phyloP scores from a whole-genome alignment of 129 eudicot genomes.

The Artemisia argyi region DNA sequence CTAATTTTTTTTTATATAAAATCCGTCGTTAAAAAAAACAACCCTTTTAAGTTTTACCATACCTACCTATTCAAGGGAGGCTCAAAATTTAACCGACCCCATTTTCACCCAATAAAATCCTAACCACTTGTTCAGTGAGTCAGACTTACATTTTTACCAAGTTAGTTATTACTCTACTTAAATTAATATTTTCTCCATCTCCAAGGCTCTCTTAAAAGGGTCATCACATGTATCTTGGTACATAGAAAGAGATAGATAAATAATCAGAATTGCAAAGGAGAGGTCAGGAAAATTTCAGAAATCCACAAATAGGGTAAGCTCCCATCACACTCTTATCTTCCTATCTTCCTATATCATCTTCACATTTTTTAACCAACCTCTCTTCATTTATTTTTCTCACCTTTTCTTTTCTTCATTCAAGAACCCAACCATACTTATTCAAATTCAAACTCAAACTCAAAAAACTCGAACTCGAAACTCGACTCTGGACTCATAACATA shows the following conservation, averaged over 20 bases:
- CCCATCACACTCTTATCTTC: conserved; percentile 65
- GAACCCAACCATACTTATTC: not conserved
- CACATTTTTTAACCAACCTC: not conserved
- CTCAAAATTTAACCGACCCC: no score
- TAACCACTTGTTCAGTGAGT: no score
- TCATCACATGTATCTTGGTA: conserved; percentile 53
- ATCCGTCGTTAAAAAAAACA: no score
- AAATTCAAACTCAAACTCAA: no score
- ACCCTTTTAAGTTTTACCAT: no score
- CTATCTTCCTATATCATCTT: conserved; percentile 34
- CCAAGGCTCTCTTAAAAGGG: conserved; percentile 45
- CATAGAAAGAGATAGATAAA: conserved; percentile 29
- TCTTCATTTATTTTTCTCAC: conserved; percentile 21
- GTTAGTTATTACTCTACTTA: not conserved
- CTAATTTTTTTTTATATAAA: no score
- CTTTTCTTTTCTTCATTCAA: conserved; percentile 21
- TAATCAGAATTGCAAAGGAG: conserved; percentile 45
- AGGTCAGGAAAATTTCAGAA: conserved; percentile 64
- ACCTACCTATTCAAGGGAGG: no score
- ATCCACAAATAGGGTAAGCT: conserved; percentile 47
- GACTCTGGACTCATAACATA: not conserved
- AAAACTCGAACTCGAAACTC: not conserved
- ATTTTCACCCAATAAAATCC: no score
- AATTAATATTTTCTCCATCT: conserved; percentile 26
- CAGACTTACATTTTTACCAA: no score